phyloP scores from a whole-genome alignment of 2,329 filamentous ascomycete genomes.

The Camptophora hylomeconis region DNA sequence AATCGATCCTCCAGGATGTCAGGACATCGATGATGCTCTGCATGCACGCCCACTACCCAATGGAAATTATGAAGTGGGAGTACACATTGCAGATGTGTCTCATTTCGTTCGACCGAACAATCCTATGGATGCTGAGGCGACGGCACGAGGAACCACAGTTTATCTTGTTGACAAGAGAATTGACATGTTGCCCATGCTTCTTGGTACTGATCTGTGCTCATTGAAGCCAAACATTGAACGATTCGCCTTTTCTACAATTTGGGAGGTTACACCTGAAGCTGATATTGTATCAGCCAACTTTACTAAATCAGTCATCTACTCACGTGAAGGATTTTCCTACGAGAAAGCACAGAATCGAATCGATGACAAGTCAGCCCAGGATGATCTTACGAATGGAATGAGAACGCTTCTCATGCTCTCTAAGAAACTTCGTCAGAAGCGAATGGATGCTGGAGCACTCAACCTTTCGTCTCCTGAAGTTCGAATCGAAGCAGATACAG shows the following conservation, averaged over 20 bases:
- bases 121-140: slow-evolving; percentile 92
- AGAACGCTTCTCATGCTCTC: slow-evolving; percentile 75
- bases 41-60: slow-evolving; percentile 77
- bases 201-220: slow-evolving; percentile 92
- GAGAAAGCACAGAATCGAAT: slow-evolving; percentile 90
- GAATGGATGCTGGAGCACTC: slow-evolving; percentile 87
- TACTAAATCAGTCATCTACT: slow-evolving; percentile 96
- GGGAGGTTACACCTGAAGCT: slow-evolving; percentile 78
- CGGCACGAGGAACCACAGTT: slow-evolving; percentile 86
- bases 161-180: slow-evolving; percentile 98
- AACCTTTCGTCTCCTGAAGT: slow-evolving; percentile 98
- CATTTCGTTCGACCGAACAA: slow-evolving; percentile 96
- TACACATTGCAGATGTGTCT: slow-evolving; percentile 98
- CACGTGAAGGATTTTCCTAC: slow-evolving; percentile 93
- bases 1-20: slow-evolving; percentile 90
- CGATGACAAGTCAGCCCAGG: slow-evolving; percentile 74
- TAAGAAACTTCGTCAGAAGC: slow-evolving; percentile 85
- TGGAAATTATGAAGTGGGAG: slow-evolving; percentile 89
- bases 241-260: slow-evolving; percentile 71
- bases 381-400: slow-evolving; percentile 84
- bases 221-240: slow-evolving; percentile 96
- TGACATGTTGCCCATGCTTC: slow-evolving; percentile 94
- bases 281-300: slow-evolving; percentile 78
- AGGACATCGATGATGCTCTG: slow-evolving; percentile 95
- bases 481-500: slow-evolving; percentile 84